phyloP scores from a whole-genome alignment of 192 early-diverging fungal genomes.

The Funneliformis geosporum region DNA sequence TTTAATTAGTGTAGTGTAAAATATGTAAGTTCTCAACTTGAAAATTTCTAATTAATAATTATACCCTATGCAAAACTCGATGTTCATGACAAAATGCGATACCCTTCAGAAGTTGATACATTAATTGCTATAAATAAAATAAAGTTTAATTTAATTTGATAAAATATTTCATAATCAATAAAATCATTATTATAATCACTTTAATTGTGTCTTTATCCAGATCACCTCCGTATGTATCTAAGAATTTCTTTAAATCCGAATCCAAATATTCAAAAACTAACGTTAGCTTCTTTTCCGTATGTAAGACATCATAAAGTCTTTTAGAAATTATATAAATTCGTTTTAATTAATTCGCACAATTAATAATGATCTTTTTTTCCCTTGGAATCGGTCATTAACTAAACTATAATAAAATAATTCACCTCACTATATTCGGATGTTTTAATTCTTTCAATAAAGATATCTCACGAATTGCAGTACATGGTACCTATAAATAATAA shows the following conservation, averaged over 20 bases:
- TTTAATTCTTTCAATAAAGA: conserved; percentile 84
- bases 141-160: neutral
- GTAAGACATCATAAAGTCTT: conserved; percentile 93
- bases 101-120: conserved; percentile 96
- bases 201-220: conserved; percentile 82
- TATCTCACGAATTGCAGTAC: conserved; percentile 85
- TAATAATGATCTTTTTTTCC: neutral
- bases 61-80: conserved; percentile 90
- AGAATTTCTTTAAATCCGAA: conserved; percentile 98
- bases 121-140: conserved; percentile 68
- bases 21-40: neutral
- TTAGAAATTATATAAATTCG: neutral
- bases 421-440: conserved; percentile 86
- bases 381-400: neutral
- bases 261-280: conserved; percentile 99
- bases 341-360: neutral
- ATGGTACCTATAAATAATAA: conserved; percentile 61
- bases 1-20: neutral
- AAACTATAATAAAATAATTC: conserved; percentile 14
- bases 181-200: conserved; percentile 47
- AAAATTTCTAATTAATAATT: neutral
- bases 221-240: conserved; percentile 85
- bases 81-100: conserved; percentile 98
- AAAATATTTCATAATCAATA: neutral
- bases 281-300: conserved; percentile 97